Percentiles rank a stretch among this genome's conserved stretches.
phyloP scores from a whole-genome alignment of 768 basidiomycete species.

The Boletales sp. region DNA sequence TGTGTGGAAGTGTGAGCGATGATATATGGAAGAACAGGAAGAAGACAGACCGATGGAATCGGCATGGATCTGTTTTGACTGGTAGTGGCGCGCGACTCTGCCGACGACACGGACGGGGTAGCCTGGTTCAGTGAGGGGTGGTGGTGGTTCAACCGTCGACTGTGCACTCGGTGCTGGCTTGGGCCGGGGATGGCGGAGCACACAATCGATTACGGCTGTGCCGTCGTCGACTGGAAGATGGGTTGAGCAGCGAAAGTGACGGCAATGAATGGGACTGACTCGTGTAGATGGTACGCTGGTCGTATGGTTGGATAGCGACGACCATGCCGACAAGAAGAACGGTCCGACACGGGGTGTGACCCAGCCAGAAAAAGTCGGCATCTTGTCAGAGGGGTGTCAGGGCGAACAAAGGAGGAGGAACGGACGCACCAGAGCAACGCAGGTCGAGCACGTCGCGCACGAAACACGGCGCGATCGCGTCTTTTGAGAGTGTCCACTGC shows the following conservation, averaged over 20 bases:
- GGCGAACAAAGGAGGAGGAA: not conserved
- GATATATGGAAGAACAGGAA: not conserved
- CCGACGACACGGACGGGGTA: constrained; percentile 46
- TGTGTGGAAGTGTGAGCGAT: constrained; percentile 17
- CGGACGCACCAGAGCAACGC: constrained; percentile 33
- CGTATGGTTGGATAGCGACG: constrained; percentile 58
- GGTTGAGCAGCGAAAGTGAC: not conserved
- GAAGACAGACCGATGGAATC: constrained; percentile 47
- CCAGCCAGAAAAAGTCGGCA: constrained; percentile 67
- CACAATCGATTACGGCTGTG: constrained; percentile 68
- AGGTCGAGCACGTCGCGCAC: constrained; percentile 49
- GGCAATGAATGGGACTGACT: constrained; percentile 31
- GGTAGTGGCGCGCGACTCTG: constrained; percentile 37
- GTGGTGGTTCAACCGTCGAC: constrained; percentile 17
- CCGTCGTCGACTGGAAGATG: constrained; percentile 66
- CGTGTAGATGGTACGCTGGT: constrained; percentile 57
- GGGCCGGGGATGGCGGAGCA: constrained; percentile 36
- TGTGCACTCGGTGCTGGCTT: not conserved
- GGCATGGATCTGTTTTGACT: constrained; percentile 44
- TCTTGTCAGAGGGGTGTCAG: constrained; percentile 29
- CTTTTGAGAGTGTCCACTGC: constrained; percentile 55
- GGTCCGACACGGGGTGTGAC: constrained; percentile 64
- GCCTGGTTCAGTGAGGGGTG: constrained; percentile 44
- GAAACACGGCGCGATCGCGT: constrained; percentile 54
- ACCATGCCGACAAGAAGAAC: constrained; percentile 55